Evolutionary conservation across 192 early-diverging fungal species (phyloP).

Genomic region (Backusella circina): DNA sequence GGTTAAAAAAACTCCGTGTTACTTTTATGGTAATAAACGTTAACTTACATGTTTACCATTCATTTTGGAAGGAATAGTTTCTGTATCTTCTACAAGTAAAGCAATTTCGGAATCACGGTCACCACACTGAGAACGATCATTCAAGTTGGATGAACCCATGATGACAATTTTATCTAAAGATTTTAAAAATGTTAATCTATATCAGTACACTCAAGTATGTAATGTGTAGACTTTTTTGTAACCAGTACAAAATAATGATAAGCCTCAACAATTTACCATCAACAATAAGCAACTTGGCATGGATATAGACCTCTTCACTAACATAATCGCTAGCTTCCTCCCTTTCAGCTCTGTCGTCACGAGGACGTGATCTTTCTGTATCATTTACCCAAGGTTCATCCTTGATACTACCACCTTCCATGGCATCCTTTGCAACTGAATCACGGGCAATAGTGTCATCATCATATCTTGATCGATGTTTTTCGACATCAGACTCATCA

Average conservation of each 20-base stretch:
- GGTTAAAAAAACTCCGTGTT: not conserved
- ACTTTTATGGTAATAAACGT: not conserved
- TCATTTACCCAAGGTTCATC: slow-evolving; percentile 28
- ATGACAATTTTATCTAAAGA: slow-evolving; percentile 68
- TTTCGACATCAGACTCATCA: slow-evolving; percentile 7
- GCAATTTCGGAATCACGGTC: slow-evolving; percentile 88
- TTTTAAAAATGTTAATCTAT: not conserved
- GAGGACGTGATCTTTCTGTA: not conserved
- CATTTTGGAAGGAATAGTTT: slow-evolving; percentile 67
- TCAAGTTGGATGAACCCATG: slow-evolving; percentile 87
- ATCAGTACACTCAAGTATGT: not conserved
- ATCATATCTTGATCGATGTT: not conserved
- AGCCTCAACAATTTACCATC: slow-evolving; percentile 46
- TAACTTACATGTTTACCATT: slow-evolving; percentile 53
- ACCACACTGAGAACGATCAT: slow-evolving; percentile 87
- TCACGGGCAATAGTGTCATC: not conserved
- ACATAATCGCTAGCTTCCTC: slow-evolving; percentile 48
- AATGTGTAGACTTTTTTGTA: not conserved
- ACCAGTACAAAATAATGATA: not conserved
- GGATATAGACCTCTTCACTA: slow-evolving; percentile 84
- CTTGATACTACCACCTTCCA: slow-evolving; percentile 23
- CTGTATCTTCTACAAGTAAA: slow-evolving; percentile 73
- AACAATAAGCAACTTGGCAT: slow-evolving; percentile 85
- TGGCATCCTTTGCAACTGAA: slow-evolving; percentile 23
- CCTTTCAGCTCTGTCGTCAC: slow-evolving; percentile 5